A percentile compares a stretch with the other conserved stretches of the same genome.
Evolutionary conservation across 2,329 filamentous ascomycete genomes (phyloP).

Genomic region (Alternaria brassicicola): DNA sequence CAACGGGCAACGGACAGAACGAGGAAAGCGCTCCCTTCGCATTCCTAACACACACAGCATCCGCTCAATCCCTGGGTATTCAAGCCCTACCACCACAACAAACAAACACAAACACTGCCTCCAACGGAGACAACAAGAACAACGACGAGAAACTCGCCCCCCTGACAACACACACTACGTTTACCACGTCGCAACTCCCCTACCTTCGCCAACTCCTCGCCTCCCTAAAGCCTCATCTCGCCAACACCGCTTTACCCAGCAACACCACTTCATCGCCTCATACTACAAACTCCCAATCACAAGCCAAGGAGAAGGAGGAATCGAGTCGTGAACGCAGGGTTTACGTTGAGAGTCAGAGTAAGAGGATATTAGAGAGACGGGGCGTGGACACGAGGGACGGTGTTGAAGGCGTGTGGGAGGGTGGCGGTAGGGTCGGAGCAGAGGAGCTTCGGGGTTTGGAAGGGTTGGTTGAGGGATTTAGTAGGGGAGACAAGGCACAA

Average conservation of each 20-base stretch:
- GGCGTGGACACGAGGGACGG: constrained; percentile 63
- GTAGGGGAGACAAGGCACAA: constrained; percentile 1
- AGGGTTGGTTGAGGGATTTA: constrained; percentile 28
- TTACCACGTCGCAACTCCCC: constrained; percentile 82
- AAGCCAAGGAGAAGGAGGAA: constrained; percentile 45
- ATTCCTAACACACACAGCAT: constrained; percentile 60
- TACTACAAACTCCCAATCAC: not conserved
- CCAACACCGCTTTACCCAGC: constrained; percentile 42
- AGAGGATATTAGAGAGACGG: constrained; percentile 75
- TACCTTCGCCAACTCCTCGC: constrained; percentile 74
- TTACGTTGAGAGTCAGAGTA: constrained; percentile 83
- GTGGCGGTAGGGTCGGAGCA: constrained; percentile 21
- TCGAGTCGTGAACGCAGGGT: constrained; percentile 72
- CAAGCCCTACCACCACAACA: constrained; percentile 42
- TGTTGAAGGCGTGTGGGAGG: constrained; percentile 41
- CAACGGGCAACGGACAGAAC: not conserved
- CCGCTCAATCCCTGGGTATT: constrained; percentile 56
- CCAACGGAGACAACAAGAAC: not conserved
- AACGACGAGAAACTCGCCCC: constrained; percentile 44
- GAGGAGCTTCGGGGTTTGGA: constrained; percentile 44
- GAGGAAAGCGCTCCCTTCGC: constrained; percentile 51
- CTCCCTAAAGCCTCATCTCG: constrained; percentile 69
- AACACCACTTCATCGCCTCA: constrained; percentile 17
- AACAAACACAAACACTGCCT: constrained; percentile 21
- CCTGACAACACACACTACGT: constrained; percentile 74